phyloP scores from a whole-genome alignment of 2,329 filamentous ascomycete genomes.

The Plectosphaerella plurivora region DNA sequence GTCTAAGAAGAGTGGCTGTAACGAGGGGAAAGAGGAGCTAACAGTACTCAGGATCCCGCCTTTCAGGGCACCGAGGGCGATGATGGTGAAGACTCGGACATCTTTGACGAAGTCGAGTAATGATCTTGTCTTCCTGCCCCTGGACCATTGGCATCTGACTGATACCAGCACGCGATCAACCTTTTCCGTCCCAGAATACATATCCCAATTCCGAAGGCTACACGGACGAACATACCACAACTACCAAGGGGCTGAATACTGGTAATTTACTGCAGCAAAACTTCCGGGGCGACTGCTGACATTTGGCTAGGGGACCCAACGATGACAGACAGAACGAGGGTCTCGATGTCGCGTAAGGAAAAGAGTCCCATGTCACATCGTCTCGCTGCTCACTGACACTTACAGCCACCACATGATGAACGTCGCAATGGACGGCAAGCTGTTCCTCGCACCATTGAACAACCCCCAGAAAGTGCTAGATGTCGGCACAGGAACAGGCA shows the following conservation, averaged over 20 bases:
- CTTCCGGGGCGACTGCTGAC: not conserved
- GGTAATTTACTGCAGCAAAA: not conserved
- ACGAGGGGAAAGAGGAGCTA: not conserved
- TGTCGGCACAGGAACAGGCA: slow-evolving; percentile 54
- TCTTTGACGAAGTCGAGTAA: not conserved
- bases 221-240: slow-evolving; percentile 33
- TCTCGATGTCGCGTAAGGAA: not conserved
- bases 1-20: not conserved
- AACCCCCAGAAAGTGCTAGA: slow-evolving; percentile 43
- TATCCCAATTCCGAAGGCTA: slow-evolving; percentile 29
- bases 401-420: slow-evolving; percentile 61
- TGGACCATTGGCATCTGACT: not conserved
- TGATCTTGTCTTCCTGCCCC: not conserved
- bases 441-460: slow-evolving; percentile 37
- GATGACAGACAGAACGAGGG: slow-evolving; percentile 1
- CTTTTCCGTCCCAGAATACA: slow-evolving; percentile 27
- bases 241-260: slow-evolving; percentile 13
- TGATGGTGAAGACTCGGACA: not conserved
- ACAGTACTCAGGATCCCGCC: not conserved
- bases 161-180: slow-evolving; percentile 15
- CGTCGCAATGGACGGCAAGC: slow-evolving; percentile 39
- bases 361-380: not conserved
- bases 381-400: slow-evolving; percentile 20
- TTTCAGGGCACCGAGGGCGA: not conserved
- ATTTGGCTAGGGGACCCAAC: not conserved